These are phyloP conservation scores for Epichloe glyceriae DNA, from an alignment of 2,329 filamentous ascomycete genomes.

Conservation along the genomic window DNA sequence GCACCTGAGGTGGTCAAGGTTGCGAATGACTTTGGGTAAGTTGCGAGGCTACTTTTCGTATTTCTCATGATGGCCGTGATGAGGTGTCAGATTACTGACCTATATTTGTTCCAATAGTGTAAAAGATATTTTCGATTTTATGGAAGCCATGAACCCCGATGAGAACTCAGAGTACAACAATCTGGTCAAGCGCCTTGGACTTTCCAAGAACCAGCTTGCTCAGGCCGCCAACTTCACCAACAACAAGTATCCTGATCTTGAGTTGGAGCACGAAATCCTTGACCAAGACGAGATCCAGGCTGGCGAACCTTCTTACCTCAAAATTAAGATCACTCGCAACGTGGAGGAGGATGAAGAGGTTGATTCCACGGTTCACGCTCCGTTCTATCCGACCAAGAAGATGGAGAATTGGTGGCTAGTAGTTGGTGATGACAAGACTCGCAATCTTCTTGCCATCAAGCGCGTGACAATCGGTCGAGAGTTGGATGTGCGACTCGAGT, in stretches of 20 bases:
- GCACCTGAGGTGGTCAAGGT: constrained; percentile 69
- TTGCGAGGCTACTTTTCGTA: background rate
- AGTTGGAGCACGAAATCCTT: constrained; percentile 76
- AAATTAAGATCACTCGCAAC: constrained; percentile 74
- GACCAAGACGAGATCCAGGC: constrained; percentile 70
- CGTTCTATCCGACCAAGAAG: constrained; percentile 86
- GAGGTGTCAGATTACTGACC: constrained; percentile 18
- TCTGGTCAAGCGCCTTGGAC: constrained; percentile 63
- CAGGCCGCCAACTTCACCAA: constrained; percentile 95
- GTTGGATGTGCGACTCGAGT: constrained; percentile 71
- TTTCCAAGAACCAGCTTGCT: constrained; percentile 69
- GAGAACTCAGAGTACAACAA: constrained; percentile 73
- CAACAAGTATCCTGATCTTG: constrained; percentile 87
- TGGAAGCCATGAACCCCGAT: constrained; percentile 95
- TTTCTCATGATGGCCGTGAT: background rate
- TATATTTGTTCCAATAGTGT: constrained; percentile 38
- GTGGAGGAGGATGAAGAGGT: constrained; percentile 55
- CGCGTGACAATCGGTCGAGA: constrained; percentile 74
- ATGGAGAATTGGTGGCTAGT: constrained; percentile 99
- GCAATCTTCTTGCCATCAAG: constrained; percentile 85
- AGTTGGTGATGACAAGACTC: constrained; percentile 81
- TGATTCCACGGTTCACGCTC: constrained; percentile 79
- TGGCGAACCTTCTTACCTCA: constrained; percentile 69
- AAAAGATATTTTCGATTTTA: constrained; percentile 93
- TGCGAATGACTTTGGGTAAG: constrained; percentile 64